Evolutionary conservation across 129 eudicot species (phyloP).

Genomic region (Flaveria sonorensis): DNA sequence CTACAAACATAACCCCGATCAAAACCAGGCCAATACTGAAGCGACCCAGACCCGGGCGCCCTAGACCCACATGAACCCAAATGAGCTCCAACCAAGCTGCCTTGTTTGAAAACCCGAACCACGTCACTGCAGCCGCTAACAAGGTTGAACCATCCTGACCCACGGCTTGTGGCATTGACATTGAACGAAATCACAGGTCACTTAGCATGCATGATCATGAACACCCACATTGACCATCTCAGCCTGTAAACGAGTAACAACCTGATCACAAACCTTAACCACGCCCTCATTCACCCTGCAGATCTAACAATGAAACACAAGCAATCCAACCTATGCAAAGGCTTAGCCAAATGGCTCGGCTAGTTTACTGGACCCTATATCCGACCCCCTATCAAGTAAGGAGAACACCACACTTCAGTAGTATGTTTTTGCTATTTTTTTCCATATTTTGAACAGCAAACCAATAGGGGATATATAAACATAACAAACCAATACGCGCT

Average conservation of each 20-base stretch:
- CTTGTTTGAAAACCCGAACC: neutral
- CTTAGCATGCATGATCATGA: neutral
- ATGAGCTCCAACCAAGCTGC: conserved; percentile 6
- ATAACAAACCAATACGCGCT: neutral
- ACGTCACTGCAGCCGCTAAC: neutral
- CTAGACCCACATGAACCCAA: neutral
- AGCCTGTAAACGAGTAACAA: neutral
- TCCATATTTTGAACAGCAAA: neutral
- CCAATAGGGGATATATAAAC: conserved; percentile 19
- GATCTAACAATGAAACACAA: neutral
- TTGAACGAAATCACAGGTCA: neutral
- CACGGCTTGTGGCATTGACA: neutral
- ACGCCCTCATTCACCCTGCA: neutral
- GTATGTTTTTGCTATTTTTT: neutral
- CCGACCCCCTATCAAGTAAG: conserved; percentile 22
- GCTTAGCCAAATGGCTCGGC: neutral
- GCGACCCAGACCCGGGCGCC: neutral
- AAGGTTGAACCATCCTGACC: conserved; percentile 8
- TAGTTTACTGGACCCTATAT: conserved; percentile 3
- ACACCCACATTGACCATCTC: conserved; percentile 3
- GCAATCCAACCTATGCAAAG: neutral
- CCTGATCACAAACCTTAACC: neutral
- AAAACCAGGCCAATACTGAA: neutral
- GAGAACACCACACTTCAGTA: conserved; percentile 2
- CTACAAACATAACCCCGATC: neutral